These are phyloP conservation scores for Chalciporus sp. DNA, from an alignment of 1,284 basidiomycete genomes.

Conservation along the genomic window DNA sequence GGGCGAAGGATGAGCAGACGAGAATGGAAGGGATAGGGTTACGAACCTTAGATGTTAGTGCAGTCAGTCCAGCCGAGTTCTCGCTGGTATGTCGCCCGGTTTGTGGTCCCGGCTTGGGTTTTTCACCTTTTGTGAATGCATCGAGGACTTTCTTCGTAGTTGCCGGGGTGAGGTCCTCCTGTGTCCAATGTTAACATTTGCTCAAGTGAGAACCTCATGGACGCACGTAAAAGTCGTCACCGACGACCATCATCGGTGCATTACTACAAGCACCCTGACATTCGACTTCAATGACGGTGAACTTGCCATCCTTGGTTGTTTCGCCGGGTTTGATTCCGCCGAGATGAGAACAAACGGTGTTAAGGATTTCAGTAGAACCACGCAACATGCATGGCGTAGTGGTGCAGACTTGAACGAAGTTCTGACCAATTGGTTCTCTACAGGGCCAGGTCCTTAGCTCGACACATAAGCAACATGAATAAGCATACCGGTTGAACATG, in stretches of 20 bases:
- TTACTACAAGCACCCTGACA: slow-evolving; percentile 98
- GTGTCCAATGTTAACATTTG: slow-evolving; percentile 3
- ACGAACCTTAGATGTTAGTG: slow-evolving; percentile 79
- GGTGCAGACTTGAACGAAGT: slow-evolving; percentile 98
- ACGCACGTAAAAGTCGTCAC: slow-evolving; percentile 94
- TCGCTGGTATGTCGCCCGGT: slow-evolving; percentile 85
- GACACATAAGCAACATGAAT: neutral
- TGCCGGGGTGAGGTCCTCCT: slow-evolving; percentile 97
- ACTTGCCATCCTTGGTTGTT: slow-evolving; percentile 94
- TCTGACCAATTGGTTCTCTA: slow-evolving; percentile 91
- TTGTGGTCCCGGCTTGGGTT: slow-evolving; percentile 92
- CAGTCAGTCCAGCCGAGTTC: slow-evolving; percentile 87
- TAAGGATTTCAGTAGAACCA: slow-evolving; percentile 88
- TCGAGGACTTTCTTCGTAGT: slow-evolving; percentile 89
- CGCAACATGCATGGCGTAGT: slow-evolving; percentile 98
- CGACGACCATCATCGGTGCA: slow-evolving; percentile 98
- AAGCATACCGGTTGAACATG: slow-evolving; percentile 90
- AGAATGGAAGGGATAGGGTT: neutral
- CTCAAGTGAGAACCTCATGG: neutral
- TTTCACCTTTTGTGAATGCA: slow-evolving; percentile 83
- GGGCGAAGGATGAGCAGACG: slow-evolving; percentile 18
- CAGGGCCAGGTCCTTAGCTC: slow-evolving; percentile 5
- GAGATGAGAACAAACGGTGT: slow-evolving; percentile 84
- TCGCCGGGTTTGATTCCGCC: slow-evolving; percentile 86
- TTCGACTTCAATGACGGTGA: slow-evolving; percentile 97